Evolutionary conservation across 768 basidiomycete species (phyloP), one percentile per base, ranked within the genome.

Genomic region (Mrakia hoshinonis): DNA sequence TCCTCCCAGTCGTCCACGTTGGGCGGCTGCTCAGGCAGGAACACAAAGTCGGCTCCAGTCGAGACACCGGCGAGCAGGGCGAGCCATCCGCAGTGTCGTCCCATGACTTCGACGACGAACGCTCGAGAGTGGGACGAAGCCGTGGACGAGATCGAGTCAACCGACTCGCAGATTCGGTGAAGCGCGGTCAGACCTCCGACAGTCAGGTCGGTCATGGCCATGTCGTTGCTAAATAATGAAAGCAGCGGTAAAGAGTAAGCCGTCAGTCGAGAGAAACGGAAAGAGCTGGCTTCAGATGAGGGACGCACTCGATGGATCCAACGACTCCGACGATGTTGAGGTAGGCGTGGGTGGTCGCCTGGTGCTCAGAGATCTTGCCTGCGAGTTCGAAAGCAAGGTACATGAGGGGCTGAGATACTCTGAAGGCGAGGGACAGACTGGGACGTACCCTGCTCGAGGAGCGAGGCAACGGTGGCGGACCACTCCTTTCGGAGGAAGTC

Each of bases 81-180:
- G 22, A 98, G 83, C 96, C 96, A 99, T n/a, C 96, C 96, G 80
- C 96, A 98, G 78, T 98, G 91, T 69, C 95, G 83, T n/a, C 96
- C 96, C 96, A 98, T 99, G 67, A 98, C 96, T 80, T 98, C 96
- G 49, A 99, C 84, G 51, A 99, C 94, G 79, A 99, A 99, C 0
- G 96, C 96, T 70, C 96, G 86, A 36, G 93, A 97, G 80, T 99
- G 96, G 68, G 92, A 95, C 74, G 85, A 85, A 9, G 96, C 96
- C 10, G 96, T 98, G 5, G 93, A 94, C 76, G 93, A 95, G 80
- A 99, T 98, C 74, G 92, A 95, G 78, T 99, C 96, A 79, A 99
- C 90, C 34, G 93, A 87, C 80, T 98, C 96, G 80, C 96, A 98
- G 68, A 98, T 98, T 51, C 96, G 86, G 75, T 95, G 93, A 47